Evolutionary conservation across 371 early-diverging fungal species (phyloP).

Genomic region (Lichtheimia hyalospora): DNA sequence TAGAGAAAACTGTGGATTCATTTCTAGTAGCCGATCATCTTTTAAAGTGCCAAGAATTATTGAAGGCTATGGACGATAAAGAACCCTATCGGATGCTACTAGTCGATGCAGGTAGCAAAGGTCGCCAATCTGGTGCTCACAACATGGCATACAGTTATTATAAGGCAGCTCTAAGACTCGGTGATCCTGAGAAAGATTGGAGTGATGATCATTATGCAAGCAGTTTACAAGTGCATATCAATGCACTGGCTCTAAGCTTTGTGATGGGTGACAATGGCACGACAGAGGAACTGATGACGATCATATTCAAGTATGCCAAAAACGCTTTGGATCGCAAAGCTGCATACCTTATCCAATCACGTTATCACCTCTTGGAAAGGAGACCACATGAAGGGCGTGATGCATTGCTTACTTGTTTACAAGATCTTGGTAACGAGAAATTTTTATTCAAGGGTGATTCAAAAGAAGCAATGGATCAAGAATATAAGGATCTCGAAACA

Average conservation of each 20-base stretch:
- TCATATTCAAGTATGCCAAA: slow-evolving; percentile 29
- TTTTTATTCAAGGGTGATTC: too few species aligned
- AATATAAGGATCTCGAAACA: slow-evolving; percentile 14
- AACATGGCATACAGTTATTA: slow-evolving; percentile 35
- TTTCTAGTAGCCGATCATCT: slow-evolving; percentile 43
- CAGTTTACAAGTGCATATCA: slow-evolving; percentile 31
- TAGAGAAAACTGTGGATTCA: slow-evolving; percentile 23
- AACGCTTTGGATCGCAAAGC: slow-evolving; percentile 37
- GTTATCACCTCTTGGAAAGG: slow-evolving; percentile 30
- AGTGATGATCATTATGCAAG: slow-evolving; percentile 12
- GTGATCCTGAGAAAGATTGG: slow-evolving; percentile 20
- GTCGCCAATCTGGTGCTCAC: slow-evolving; percentile 42
- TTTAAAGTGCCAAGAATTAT: slow-evolving; percentile 28
- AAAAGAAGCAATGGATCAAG: slow-evolving; percentile 16
- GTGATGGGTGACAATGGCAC: slow-evolving; percentile 35
- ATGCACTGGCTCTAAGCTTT: slow-evolving; percentile 36
- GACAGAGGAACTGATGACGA: slow-evolving; percentile 23
- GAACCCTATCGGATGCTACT: slow-evolving; percentile 23
- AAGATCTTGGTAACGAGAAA: slow-evolving; percentile 19
- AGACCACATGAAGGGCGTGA: slow-evolving; percentile 32
- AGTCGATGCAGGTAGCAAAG: slow-evolving; percentile 34
- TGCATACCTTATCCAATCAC: slow-evolving; percentile 37
- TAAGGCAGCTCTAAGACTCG: slow-evolving; percentile 28
- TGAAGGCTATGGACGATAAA: slow-evolving; percentile 20
- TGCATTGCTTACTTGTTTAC: slow-evolving; percentile 26